Evolutionary conservation across 2,329 filamentous ascomycete genomes (phyloP), one percentile per base, ranked within the genome.

Genomic region (Pezicula carpinea): DNA sequence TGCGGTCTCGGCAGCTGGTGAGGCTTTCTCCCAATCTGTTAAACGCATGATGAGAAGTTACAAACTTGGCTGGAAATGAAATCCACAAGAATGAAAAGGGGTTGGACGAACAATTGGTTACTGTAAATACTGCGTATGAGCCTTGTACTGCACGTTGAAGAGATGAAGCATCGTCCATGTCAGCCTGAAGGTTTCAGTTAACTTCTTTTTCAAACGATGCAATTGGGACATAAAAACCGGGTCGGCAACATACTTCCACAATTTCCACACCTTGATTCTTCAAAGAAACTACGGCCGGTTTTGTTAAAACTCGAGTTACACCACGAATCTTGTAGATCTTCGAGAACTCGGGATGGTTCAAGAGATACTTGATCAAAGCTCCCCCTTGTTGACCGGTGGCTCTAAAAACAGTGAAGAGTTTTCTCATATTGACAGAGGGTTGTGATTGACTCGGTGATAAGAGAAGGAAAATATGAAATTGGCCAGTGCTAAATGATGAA

Each of bases 311-410:
- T 11, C 74, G 69, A 6, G 72, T 75, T 46, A 76, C 59, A 44
- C 63, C 73, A 5, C 73, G 70, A 39, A 76, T 62, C 39, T 64
- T 69, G 63, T 69, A 79, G 45, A 70, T 55, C 35, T 67, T 55
- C 2, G 71, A 72, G 15, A 79, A 66, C 3, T 59, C 56, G 1
- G 69, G 54, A 52, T 77, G 68, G 31, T 64, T 64, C 8, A 77
- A 65, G 10, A 79, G 63, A 21, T 64, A 59, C 40, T 69, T 59
- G 46, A 77, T 63, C 7, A 77, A 64, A 7, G 72, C 73, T 10
- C 71, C 64, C 15, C 76, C 75, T 58, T 79, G 76, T 31, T 73
- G 67, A 49, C 75, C 74, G 0, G 75, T 79, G 18, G 74, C 74
- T 7, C 75, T 75, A 43, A 77, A 75, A 19, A 79, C 65, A 21